These are phyloP conservation scores for Candida michaelii DNA, from an alignment of 805 yeast genomes.

Conservation along the genomic window DNA sequence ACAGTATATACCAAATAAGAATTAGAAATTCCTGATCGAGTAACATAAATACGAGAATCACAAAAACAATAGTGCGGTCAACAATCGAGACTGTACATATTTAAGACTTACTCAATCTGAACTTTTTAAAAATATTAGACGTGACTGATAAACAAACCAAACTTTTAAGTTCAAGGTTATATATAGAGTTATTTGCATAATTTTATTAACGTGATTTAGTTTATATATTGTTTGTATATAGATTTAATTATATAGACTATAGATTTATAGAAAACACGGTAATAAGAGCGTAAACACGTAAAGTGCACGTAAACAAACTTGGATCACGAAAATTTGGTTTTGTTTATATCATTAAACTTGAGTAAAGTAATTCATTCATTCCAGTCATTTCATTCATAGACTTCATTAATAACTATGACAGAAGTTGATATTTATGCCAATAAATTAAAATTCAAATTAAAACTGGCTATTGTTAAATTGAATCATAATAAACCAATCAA, in stretches of 20 bases:
- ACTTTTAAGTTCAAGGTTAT: background rate
- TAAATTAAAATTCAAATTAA: constrained; percentile 42
- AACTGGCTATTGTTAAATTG: constrained; percentile 42
- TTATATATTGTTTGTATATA: too few relatives aligned
- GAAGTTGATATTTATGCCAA: constrained; percentile 28
- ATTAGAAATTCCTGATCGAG: background rate
- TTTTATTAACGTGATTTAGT: background rate
- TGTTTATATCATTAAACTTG: too few relatives aligned
- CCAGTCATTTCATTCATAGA: background rate
- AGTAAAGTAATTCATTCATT: background rate
- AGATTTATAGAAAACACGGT: background rate
- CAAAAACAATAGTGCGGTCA: constrained; percentile 3
- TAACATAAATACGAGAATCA: constrained; percentile 2
- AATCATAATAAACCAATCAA: constrained; percentile 20
- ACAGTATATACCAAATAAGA: background rate
- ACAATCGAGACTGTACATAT: constrained; percentile 3
- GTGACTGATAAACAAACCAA: constrained; percentile 5
- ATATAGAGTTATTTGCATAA: background rate
- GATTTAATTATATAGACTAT: background rate
- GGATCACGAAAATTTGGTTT: too few relatives aligned
- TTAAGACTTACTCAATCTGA: constrained; percentile 4
- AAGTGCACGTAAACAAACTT: too few relatives aligned
- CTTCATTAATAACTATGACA: constrained; percentile 5
- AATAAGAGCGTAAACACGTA: background rate
- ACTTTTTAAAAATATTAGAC: constrained; percentile 6